A percentile compares a stretch with the other conserved stretches of the same genome.
Evolutionary conservation across 2,329 filamentous ascomycete genomes (phyloP).

Genomic region (Aspergillus sp.): DNA sequence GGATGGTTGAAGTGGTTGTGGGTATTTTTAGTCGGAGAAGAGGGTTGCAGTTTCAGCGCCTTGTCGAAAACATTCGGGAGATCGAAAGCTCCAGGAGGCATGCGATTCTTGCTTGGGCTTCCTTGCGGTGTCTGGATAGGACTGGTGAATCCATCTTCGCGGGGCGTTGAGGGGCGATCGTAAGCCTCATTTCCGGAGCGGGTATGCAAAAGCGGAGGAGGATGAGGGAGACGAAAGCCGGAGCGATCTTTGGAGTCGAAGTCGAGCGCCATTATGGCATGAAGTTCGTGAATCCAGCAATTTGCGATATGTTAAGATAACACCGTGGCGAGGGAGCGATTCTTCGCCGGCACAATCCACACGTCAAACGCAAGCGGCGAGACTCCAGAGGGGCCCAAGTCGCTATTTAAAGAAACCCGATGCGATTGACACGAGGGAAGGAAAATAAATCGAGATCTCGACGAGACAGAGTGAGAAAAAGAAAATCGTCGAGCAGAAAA

Average conservation of each 20-base stretch:
- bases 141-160: conserved; percentile 47
- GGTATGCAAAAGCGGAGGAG: conserved; percentile 50
- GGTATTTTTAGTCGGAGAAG: conserved; percentile 44
- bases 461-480: background rate
- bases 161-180: conserved; percentile 48
- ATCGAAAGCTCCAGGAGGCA: conserved; percentile 49
- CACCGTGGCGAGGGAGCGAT: background rate
- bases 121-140: conserved; percentile 50
- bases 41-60: conserved; percentile 49
- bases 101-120: conserved; percentile 51
- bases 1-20: conserved; percentile 41
- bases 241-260: conserved; percentile 35
- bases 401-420: background rate
- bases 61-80: conserved; percentile 52
- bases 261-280: conserved; percentile 36
- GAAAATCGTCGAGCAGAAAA: conserved; percentile 5
- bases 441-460: conserved; percentile 2
- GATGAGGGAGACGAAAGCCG: conserved; percentile 42
- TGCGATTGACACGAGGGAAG: conserved; percentile 6
- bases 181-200: conserved; percentile 48
- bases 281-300: background rate
- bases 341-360: conserved; percentile 1
- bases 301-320: background rate
- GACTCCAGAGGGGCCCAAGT: conserved; percentile 2
- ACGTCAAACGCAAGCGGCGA: background rate